Conservation (phyloP, 2,329 filamentous ascomycete genomes). For the Pezicula carpinea region DNA sequence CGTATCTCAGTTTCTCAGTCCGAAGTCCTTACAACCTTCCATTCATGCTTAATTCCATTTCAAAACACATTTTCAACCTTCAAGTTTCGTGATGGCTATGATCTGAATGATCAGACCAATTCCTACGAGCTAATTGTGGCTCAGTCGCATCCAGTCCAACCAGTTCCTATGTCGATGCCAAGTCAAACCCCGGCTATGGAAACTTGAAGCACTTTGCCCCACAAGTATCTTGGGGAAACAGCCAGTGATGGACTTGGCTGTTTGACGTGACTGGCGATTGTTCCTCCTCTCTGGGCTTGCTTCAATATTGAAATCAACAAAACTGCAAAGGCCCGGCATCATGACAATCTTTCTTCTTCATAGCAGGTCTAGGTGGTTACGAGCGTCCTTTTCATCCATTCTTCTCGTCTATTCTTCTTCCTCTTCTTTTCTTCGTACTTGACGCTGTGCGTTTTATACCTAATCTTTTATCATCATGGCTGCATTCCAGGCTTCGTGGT, state of each 20-base stretch:
- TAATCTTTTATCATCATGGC: conserved; percentile 10
- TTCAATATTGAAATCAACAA: background rate
- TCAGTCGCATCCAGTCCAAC: background rate
- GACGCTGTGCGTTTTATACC: conserved; percentile 18
- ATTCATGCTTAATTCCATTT: background rate
- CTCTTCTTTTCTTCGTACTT: conserved; percentile 7
- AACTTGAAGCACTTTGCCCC: background rate
- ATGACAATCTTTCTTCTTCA: background rate
- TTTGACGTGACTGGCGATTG: background rate
- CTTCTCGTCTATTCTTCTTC: conserved; percentile 1
- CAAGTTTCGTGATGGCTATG: background rate
- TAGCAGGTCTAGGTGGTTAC: background rate
- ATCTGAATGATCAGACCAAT: background rate
- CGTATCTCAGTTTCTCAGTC: no score
- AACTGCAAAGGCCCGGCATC: background rate
- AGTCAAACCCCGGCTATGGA: background rate
- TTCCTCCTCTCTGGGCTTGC: background rate
- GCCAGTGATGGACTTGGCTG: background rate
- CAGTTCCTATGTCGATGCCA: background rate
- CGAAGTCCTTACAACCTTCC: background rate
- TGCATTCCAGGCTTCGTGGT: conserved; percentile 15
- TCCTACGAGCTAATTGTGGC: background rate
- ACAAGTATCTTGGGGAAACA: conserved; percentile 2
- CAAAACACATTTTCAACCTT: background rate
- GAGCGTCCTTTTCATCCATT: conserved; percentile 1